Conservation (phyloP, 1,139 yeast species). For the Nakaseomyces glabratus region DNA sequence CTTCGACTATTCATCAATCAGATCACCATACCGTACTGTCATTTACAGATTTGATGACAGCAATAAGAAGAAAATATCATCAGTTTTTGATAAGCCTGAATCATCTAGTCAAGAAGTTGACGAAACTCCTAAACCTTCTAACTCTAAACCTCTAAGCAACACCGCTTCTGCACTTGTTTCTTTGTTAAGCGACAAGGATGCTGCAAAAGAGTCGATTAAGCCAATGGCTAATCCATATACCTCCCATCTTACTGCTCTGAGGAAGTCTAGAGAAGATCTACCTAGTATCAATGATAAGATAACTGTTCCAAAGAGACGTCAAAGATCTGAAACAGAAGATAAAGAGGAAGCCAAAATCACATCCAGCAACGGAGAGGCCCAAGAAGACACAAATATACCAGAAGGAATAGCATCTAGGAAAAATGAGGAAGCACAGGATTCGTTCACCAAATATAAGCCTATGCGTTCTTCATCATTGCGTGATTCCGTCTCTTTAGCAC, state of each 20-base stretch:
- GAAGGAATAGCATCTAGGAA: too few relatives aligned
- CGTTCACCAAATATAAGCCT: conserved; percentile 8
- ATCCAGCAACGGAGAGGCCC: conserved; percentile 5
- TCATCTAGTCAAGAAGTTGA: conserved; percentile 11
- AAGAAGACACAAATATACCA: too few relatives aligned
- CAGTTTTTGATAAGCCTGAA: conserved; percentile 14
- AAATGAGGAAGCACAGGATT: conserved; percentile 8
- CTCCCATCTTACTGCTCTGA: conserved; percentile 23
- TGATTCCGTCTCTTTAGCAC: conserved; percentile 2
- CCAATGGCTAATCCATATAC: conserved; percentile 49
- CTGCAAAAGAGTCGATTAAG: conserved; percentile 16
- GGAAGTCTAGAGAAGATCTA: conserved; percentile 18
- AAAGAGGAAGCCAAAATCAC: neutral
- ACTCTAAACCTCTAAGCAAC: conserved; percentile 39
- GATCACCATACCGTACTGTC: conserved; percentile 56
- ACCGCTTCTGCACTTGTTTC: conserved; percentile 62
- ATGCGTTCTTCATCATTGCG: conserved; percentile 3
- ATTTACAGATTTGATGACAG: conserved; percentile 17
- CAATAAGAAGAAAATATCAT: conserved; percentile 4
- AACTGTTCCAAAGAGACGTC: conserved; percentile 11
- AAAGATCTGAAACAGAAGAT: conserved; percentile 3
- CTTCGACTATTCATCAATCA: conserved; percentile 54
- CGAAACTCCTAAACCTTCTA: conserved; percentile 3
- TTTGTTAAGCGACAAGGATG: conserved; percentile 42
- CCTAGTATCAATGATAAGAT: conserved; percentile 10